Evolutionary conservation across 108 stramenopile genomes (phyloP).

Genomic region (Pseudonitzschia pungens): DNA sequence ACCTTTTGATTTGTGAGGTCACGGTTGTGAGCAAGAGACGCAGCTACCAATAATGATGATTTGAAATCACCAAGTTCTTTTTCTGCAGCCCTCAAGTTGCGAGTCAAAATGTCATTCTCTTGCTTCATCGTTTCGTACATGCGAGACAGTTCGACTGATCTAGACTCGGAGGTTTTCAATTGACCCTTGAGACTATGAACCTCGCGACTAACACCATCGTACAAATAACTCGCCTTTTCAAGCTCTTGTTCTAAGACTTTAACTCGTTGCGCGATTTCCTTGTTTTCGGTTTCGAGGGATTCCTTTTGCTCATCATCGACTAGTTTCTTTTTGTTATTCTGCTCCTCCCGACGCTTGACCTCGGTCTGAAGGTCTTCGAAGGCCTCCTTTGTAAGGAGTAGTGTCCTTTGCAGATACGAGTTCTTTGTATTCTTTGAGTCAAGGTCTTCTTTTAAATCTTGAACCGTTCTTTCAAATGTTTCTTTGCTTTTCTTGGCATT

Average conservation of each 20-base stretch:
- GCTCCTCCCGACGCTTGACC: neutral
- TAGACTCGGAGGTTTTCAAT: neutral
- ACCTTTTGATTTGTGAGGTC: neutral
- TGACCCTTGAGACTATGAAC: neutral
- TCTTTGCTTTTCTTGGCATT: neutral
- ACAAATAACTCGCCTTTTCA: neutral
- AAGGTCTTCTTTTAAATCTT: constrained; percentile 14
- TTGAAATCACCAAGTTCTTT: neutral
- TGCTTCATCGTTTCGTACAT: constrained; percentile 13
- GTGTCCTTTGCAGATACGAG: constrained; percentile 1
- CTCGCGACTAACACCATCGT: neutral
- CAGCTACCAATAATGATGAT: neutral
- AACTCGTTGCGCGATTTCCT: neutral
- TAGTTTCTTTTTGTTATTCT: too few species aligned
- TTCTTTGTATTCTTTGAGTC: constrained; percentile 3
- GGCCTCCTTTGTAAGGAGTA: neutral
- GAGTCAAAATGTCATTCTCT: constrained; percentile 12
- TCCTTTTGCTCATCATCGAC: neutral
- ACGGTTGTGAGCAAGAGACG: neutral
- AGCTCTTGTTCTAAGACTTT: constrained; percentile 1
- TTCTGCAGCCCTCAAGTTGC: constrained; percentile 1
- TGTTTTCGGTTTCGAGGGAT: neutral
- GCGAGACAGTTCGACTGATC: neutral
- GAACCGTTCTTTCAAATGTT: constrained; percentile 3
- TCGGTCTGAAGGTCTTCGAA: neutral